Conservation (phyloP, 2,329 filamentous ascomycete species). For the Colletotrichum godetiae region DNA sequence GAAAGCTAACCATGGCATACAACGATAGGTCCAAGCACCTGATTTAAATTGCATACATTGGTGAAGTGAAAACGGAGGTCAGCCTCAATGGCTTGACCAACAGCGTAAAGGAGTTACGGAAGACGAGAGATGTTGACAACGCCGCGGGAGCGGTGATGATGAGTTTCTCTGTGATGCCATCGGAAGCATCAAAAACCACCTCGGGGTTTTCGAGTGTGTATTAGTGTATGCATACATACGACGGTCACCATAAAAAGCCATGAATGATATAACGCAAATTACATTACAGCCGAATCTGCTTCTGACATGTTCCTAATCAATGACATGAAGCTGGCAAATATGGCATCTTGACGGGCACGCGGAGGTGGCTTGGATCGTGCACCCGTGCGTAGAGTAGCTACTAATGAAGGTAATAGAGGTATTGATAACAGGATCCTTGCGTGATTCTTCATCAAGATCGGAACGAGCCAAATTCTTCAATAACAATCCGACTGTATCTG, state of each 20-base stretch:
- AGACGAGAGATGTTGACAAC: not conserved
- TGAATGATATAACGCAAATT: slow-evolving; percentile 35
- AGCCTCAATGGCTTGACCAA: not conserved
- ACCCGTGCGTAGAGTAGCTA: not conserved
- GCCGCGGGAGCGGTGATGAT: slow-evolving; percentile 12
- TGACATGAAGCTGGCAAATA: not conserved
- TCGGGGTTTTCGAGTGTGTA: slow-evolving; percentile 36
- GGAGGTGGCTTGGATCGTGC: not conserved
- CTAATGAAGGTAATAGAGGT: too few relatives aligned
- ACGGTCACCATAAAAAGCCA: slow-evolving; percentile 34
- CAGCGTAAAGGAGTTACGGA: slow-evolving; percentile 17
- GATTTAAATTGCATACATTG: slow-evolving; percentile 57
- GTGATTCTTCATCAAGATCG: not conserved
- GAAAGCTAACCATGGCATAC: slow-evolving; percentile 24
- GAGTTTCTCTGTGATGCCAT: slow-evolving; percentile 25
- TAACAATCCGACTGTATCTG: too few relatives aligned
- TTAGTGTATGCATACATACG: slow-evolving; percentile 32
- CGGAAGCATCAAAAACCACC: slow-evolving; percentile 21
- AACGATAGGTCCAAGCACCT: slow-evolving; percentile 73
- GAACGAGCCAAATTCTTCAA: not conserved
- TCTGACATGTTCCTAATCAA: not conserved
- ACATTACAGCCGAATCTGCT: not conserved
- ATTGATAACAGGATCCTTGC: not conserved
- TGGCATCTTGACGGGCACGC: not conserved
- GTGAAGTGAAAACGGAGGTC: not conserved